phyloP scores from a whole-genome alignment of 371 early-diverging fungal species.

The Syncephalastrum sp. region DNA sequence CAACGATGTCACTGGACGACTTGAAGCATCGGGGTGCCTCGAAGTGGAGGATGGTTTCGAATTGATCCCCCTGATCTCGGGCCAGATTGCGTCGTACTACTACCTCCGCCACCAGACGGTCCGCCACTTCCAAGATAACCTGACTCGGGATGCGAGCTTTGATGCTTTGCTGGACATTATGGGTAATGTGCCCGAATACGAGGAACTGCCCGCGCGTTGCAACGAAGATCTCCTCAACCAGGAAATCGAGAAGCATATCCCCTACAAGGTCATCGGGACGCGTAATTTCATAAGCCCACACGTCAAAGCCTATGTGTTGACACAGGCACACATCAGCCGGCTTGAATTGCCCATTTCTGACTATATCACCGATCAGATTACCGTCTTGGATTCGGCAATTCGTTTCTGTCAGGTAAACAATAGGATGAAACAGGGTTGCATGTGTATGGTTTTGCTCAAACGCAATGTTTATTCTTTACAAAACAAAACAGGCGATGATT shows the following conservation, averaged over 20 bases:
- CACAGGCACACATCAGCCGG: constrained; percentile 83
- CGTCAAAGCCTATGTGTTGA: constrained; percentile 85
- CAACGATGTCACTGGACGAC: constrained; percentile 63
- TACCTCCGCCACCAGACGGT: constrained; percentile 85
- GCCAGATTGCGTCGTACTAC: constrained; percentile 87
- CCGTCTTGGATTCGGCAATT: constrained; percentile 89
- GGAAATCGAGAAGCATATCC: constrained; percentile 66
- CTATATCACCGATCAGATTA: constrained; percentile 89
- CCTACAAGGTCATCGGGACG: constrained; percentile 48
- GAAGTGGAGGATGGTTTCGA: constrained; percentile 61
- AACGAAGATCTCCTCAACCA: constrained; percentile 88
- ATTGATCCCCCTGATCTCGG: constrained; percentile 69
- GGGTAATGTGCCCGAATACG: constrained; percentile 82
- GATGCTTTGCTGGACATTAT: constrained; percentile 70
- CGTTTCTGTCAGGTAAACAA: constrained; percentile 71
- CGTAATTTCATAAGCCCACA: constrained; percentile 78
- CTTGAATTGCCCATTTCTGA: constrained; percentile 77
- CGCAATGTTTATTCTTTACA: background rate
- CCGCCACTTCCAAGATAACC: constrained; percentile 55
- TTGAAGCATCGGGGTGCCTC: constrained; percentile 74
- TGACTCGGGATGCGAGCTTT: constrained; percentile 48
- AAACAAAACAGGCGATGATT: constrained; percentile 79
- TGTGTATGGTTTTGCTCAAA: background rate
- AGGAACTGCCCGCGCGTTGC: constrained; percentile 89
- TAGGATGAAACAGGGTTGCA: background rate